Evolutionary conservation across 495 filamentous ascomycete genomes (phyloP).

Genomic region (Aspergillus baeticus): DNA sequence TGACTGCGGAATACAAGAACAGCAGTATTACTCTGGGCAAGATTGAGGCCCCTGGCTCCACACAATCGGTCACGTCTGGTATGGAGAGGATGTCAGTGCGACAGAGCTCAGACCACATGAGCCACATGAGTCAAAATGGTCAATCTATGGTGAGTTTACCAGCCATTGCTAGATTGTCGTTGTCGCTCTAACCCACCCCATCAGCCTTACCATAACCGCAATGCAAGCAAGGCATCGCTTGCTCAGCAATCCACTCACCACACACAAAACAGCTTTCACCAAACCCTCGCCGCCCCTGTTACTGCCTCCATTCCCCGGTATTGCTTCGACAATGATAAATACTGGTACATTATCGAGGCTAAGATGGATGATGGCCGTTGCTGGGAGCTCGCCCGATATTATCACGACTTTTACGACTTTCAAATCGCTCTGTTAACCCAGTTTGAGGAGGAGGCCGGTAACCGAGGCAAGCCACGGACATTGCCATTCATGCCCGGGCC

Average conservation of each 20-base stretch:
- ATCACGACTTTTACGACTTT: constrained; percentile 99
- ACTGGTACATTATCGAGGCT: constrained; percentile 97
- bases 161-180: background rate
- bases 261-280: constrained; percentile 30
- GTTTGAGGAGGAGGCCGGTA: constrained; percentile 90
- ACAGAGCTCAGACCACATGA: constrained; percentile 32
- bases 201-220: constrained; percentile 48
- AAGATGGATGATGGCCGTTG: constrained; percentile 85
- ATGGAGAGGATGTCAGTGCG: constrained; percentile 80
- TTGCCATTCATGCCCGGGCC: constrained; percentile 99
- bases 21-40: constrained; percentile 95
- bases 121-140: constrained; percentile 44
- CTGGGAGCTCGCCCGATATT: constrained; percentile 91
- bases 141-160: constrained; percentile 47
- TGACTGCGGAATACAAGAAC: constrained; percentile 99
- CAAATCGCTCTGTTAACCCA: constrained; percentile 93
- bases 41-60: constrained; percentile 59
- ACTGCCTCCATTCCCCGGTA: constrained; percentile 87
- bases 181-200: constrained; percentile 1
- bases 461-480: constrained; percentile 70
- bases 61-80: constrained; percentile 59
- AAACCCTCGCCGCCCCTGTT: constrained; percentile 55
- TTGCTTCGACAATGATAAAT: constrained; percentile 95
- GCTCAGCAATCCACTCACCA: constrained; percentile 28
- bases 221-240: constrained; percentile 42